A percentile compares a stretch with the other conserved stretches of the same genome.
Evolutionary conservation across 805 yeast species (phyloP).

Genomic region (Saccharomycopsis sp.): DNA sequence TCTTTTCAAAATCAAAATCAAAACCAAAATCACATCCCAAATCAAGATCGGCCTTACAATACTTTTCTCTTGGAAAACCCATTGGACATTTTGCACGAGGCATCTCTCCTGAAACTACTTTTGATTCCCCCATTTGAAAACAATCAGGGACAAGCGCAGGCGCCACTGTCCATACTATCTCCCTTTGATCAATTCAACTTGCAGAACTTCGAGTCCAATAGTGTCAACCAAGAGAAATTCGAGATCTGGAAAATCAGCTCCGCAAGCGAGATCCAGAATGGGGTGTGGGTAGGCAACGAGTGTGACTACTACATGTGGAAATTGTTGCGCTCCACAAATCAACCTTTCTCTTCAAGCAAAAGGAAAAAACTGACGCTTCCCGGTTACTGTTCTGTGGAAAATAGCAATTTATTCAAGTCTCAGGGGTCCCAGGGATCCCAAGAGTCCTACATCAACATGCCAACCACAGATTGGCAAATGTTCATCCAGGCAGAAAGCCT

Average conservation of each 20-base stretch:
- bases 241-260: constrained; percentile 80
- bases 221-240: constrained; percentile 63
- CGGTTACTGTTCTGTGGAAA: constrained; percentile 12
- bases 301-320: constrained; percentile 51
- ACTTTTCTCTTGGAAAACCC: constrained; percentile 22
- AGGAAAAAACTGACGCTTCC: too few relatives aligned
- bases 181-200: not conserved
- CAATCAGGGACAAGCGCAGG: too few relatives aligned
- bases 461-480: not conserved
- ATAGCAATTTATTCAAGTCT: constrained; percentile 8
- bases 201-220: constrained; percentile 35
- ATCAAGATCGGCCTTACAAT: too few relatives aligned
- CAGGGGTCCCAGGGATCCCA: not conserved
- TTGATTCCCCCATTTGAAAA: too few relatives aligned
- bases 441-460: not conserved
- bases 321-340: constrained; percentile 4
- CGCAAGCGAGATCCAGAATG: constrained; percentile 33
- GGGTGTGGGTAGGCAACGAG: constrained; percentile 77
- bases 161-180: too few relatives aligned
- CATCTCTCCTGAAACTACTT: too few relatives aligned
- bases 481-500: not conserved
- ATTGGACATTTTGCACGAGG: constrained; percentile 19
- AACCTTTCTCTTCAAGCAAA: too few relatives aligned
- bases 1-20: too few relatives aligned
- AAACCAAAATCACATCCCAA: too few relatives aligned